Evolutionary conservation across 768 basidiomycete species (phyloP).

Genomic region (Amanita thiersii): DNA sequence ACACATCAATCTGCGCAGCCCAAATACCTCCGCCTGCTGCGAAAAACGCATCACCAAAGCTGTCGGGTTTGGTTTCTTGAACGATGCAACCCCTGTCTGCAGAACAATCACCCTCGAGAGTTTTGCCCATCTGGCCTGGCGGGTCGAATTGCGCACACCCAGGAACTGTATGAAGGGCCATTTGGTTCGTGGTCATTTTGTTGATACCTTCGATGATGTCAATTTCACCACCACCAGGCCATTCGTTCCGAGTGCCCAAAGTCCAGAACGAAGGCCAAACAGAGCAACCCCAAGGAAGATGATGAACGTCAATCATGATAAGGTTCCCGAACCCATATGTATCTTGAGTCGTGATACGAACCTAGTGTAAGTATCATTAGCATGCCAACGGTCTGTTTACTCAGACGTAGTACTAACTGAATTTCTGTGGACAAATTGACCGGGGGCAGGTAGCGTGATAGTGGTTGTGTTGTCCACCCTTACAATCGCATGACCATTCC

Average conservation of each 20-base stretch:
- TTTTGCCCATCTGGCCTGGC: conserved; percentile 37
- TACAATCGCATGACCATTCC: conserved; percentile 52
- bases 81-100: conserved; percentile 60
- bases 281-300: conserved; percentile 50
- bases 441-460: conserved; percentile 30
- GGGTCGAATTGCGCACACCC: conserved; percentile 31
- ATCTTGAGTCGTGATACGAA: conserved; percentile 35
- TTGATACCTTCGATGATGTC: conserved; percentile 84
- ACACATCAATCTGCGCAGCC: conserved; percentile 60
- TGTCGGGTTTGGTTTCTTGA: conserved; percentile 45
- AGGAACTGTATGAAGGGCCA: conserved; percentile 64
- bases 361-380: conserved; percentile 15
- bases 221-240: conserved; percentile 43
- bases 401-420: conserved; percentile 31
- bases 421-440: conserved; percentile 50
- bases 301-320: conserved; percentile 33
- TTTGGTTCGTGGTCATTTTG: conserved; percentile 57
- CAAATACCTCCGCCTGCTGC: conserved; percentile 68
- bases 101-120: conserved; percentile 49
- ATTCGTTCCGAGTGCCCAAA: conserved; percentile 26
- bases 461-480: conserved; percentile 63
- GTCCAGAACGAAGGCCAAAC: conserved; percentile 49
- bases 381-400: neutral
- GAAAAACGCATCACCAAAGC: conserved; percentile 64
- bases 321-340: conserved; percentile 32